Evolutionary conservation across 106 monocot species (phyloP).

Genomic region (Phalaenopsis equestris): DNA sequence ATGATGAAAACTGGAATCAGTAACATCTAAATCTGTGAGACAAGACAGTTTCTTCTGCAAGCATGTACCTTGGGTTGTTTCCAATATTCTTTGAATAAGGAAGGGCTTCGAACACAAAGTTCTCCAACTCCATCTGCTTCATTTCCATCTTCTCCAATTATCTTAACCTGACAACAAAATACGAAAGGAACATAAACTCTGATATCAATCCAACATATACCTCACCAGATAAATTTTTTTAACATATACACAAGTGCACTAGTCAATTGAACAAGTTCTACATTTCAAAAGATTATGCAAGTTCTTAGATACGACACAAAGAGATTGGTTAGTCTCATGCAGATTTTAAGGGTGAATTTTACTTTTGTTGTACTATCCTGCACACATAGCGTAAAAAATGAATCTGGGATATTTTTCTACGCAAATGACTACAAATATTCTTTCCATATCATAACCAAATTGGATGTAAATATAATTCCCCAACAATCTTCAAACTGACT

Average conservation of each 20-base stretch:
- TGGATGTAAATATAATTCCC: background rate
- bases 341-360: background rate
- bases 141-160: conserved; percentile 58
- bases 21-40: conserved; percentile 3
- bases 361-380: background rate
- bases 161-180: conserved; percentile 50
- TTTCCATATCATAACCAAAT: background rate
- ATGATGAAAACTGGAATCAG: background rate
- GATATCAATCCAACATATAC: background rate
- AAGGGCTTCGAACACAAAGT: conserved; percentile 94
- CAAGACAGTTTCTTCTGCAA: background rate
- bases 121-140: conserved; percentile 49
- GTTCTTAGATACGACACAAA: background rate
- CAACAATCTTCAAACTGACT: background rate
- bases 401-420: background rate
- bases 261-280: background rate
- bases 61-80: conserved; percentile 63
- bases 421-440: background rate
- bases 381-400: background rate
- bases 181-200: background rate
- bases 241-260: background rate
- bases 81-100: conserved; percentile 97
- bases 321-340: background rate
- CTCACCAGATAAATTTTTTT: background rate
- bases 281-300: background rate